These are phyloP conservation scores for Groenewaldozyma salmanticensis DNA, from an alignment of 805 yeast genomes.

Conservation along the genomic window DNA sequence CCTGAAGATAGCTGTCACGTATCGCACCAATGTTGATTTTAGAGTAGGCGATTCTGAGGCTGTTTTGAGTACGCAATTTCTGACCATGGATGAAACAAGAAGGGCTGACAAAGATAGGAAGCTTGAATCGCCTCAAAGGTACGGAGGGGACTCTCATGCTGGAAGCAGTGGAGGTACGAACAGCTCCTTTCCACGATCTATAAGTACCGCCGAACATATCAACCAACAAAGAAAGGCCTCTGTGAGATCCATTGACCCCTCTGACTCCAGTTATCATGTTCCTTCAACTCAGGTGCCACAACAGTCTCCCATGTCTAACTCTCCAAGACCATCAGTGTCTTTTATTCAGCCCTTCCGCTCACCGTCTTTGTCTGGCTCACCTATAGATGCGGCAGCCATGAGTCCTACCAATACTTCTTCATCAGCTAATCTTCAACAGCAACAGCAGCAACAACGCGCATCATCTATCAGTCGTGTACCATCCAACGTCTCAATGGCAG, in stretches of 20 bases:
- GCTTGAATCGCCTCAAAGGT: neutral
- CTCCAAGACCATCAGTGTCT: conserved; percentile 26
- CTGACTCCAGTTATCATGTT: conserved; percentile 1
- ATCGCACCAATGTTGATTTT: conserved; percentile 63
- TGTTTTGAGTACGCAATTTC: conserved; percentile 47
- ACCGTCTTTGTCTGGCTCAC: conserved; percentile 43
- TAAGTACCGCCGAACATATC: no score
- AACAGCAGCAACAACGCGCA: conserved; percentile 6
- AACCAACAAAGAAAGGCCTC: neutral
- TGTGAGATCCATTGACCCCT: neutral
- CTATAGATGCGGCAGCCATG: conserved; percentile 10
- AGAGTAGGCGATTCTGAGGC: conserved; percentile 58
- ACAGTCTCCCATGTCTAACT: neutral
- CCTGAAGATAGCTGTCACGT: conserved; percentile 66
- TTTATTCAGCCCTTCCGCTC: conserved; percentile 52
- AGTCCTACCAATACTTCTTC: conserved; percentile 14
- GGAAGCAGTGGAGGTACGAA: conserved; percentile 5
- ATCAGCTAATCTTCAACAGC: conserved; percentile 8
- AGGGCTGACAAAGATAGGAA: neutral
- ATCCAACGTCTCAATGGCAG: conserved; percentile 36
- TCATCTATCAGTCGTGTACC: conserved; percentile 31
- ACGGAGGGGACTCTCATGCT: neutral
- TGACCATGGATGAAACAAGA: conserved; percentile 34
- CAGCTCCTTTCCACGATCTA: neutral
- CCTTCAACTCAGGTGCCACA: neutral